phyloP scores from a whole-genome alignment of 768 basidiomycete species.

The Collybia mongolica region DNA sequence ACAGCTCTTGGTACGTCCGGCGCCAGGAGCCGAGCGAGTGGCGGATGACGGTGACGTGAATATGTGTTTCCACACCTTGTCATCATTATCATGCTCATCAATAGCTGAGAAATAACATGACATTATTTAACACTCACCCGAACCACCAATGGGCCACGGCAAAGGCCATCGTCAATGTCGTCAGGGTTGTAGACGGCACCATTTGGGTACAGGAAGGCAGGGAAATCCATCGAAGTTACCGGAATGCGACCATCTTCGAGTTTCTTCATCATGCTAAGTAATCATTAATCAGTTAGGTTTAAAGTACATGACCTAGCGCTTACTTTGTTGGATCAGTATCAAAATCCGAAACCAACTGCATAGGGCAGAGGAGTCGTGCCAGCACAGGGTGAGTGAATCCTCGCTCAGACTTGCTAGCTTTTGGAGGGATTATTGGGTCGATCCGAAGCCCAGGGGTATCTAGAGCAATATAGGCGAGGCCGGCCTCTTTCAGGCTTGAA shows the following conservation, averaged over 20 bases:
- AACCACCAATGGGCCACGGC: conserved; percentile 4
- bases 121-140: not conserved
- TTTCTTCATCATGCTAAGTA: conserved; percentile 1
- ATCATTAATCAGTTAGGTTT: not conserved
- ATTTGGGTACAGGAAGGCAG: not conserved
- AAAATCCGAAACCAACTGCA: conserved; percentile 2
- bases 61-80: conserved; percentile 10
- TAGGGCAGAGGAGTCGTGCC: conserved; percentile 5
- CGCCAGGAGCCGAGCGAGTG: not conserved
- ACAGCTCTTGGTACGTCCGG: not conserved
- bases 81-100: not conserved
- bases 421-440: conserved; percentile 7
- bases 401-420: conserved; percentile 3
- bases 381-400: conserved; percentile 7
- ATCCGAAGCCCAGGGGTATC: not conserved
- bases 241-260: not conserved
- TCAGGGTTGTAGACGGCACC: not conserved
- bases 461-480: conserved; percentile 3
- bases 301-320: not conserved
- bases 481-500: conserved; percentile 1
- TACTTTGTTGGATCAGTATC: conserved; percentile 1
- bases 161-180: conserved; percentile 7
- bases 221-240: not conserved
- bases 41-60: conserved; percentile 10
- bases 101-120: not conserved